Evolutionary conservation across 768 basidiomycete species (phyloP).

Genomic region (Amanita subjunquillea): DNA sequence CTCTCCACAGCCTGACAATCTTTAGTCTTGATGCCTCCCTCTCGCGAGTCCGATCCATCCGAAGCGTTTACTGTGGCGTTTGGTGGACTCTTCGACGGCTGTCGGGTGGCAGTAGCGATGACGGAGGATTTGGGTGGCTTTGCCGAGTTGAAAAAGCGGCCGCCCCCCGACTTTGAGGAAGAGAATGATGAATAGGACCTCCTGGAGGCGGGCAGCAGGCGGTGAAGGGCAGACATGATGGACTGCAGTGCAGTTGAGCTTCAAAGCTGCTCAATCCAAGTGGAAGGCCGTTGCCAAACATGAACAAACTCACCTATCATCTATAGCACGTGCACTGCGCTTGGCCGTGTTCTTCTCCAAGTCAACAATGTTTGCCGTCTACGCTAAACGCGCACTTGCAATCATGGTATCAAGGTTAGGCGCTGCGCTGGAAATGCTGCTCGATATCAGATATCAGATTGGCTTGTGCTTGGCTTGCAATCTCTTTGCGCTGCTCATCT

Average conservation of each 20-base stretch:
- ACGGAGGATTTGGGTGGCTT: constrained; percentile 50
- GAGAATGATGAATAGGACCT: constrained; percentile 73
- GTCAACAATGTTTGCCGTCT: background rate
- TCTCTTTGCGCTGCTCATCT: background rate
- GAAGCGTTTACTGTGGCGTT: constrained; percentile 16
- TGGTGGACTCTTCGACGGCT: constrained; percentile 1
- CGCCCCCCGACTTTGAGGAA: constrained; percentile 66
- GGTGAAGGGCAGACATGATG: constrained; percentile 41
- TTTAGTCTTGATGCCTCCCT: constrained; percentile 5
- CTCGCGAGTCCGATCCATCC: constrained; percentile 13
- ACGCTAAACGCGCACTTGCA: background rate
- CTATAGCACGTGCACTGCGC: background rate
- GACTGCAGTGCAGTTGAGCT: background rate
- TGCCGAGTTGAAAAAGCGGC: constrained; percentile 65
- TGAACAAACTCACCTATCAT: background rate
- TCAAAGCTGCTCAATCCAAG: background rate
- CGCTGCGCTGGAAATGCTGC: background rate
- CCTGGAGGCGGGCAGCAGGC: constrained; percentile 38
- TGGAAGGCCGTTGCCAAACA: background rate
- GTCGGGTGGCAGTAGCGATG: constrained; percentile 16
- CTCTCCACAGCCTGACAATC: background rate
- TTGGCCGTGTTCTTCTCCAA: background rate
- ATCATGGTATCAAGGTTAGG: background rate
- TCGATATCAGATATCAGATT: background rate
- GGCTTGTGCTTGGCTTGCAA: background rate